Evolutionary conservation across 352 stramenopile species (phyloP).

Genomic region (Globisporangium barbulae): DNA sequence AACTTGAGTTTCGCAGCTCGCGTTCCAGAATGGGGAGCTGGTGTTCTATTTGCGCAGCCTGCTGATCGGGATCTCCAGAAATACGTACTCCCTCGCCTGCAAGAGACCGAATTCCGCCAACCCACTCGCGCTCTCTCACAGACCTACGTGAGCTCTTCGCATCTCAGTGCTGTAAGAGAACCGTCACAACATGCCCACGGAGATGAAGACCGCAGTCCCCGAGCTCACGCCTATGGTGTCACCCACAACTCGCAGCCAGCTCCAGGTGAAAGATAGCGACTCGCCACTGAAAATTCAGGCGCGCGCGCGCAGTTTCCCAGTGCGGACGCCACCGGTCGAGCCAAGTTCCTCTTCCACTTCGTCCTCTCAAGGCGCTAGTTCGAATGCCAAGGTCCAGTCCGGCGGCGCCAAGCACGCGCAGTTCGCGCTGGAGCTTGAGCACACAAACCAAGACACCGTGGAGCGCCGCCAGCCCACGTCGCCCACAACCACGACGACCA

Average conservation of each 20-base stretch:
- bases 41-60: constrained; percentile 3
- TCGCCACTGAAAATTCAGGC: constrained; percentile 15
- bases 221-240: not conserved
- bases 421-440: constrained; percentile 20
- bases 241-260: not conserved
- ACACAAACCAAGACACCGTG: constrained; percentile 16
- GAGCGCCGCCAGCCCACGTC: constrained; percentile 10
- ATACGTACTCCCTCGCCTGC: not conserved
- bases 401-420: constrained; percentile 1
- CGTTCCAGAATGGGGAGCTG: not conserved
- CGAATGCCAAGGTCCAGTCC: not conserved
- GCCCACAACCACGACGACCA: not conserved
- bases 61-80: not conserved
- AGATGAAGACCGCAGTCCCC: not conserved
- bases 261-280: constrained; percentile 10
- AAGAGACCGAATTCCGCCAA: not conserved
- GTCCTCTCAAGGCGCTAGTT: not conserved
- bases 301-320: constrained; percentile 16
- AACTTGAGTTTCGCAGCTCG: constrained; percentile 1
- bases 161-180: constrained; percentile 1
- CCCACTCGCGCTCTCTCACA: not conserved
- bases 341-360: not conserved
- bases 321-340: not conserved
- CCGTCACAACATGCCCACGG: not conserved
- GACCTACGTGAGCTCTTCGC: not conserved